phyloP scores from a whole-genome alignment of 306 rosid genomes.

The Albizia julibrissin region DNA sequence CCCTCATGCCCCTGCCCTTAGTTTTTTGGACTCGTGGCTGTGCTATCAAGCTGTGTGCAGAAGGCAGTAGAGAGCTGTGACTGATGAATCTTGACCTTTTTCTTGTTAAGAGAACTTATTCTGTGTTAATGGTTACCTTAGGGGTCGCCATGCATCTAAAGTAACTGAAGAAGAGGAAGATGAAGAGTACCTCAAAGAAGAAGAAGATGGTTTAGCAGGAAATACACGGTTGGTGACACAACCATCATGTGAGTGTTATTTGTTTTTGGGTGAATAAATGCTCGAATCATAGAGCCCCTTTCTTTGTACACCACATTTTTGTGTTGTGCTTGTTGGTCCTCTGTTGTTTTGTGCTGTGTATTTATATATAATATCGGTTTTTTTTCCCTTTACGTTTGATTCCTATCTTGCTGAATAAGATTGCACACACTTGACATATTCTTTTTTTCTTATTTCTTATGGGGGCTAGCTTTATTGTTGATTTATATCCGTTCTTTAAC shows the following conservation, averaged over 20 bases:
- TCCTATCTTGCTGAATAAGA: neutral
- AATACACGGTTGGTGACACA: slow-evolving; percentile 81
- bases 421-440: neutral
- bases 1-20: neutral
- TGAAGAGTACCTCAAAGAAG: slow-evolving; percentile 95
- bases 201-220: slow-evolving; percentile 75
- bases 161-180: slow-evolving; percentile 98
- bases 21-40: slow-evolving; percentile 11
- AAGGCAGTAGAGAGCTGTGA: slow-evolving; percentile 12
- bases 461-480: neutral
- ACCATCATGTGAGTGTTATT: slow-evolving; percentile 74
- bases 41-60: neutral
- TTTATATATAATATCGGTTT: neutral
- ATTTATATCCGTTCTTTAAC: neutral
- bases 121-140: slow-evolving; percentile 35
- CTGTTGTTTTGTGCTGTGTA: neutral
- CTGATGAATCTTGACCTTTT: slow-evolving; percentile 1
- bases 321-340: neutral
- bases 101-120: slow-evolving; percentile 5
- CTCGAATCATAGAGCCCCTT: neutral
- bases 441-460: neutral
- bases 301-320: neutral
- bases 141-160: slow-evolving; percentile 99
- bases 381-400: neutral
- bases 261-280: neutral